Evolutionary conservation across 2,329 filamentous ascomycete genomes (phyloP).

Genomic region (Lachnellula suecica): DNA sequence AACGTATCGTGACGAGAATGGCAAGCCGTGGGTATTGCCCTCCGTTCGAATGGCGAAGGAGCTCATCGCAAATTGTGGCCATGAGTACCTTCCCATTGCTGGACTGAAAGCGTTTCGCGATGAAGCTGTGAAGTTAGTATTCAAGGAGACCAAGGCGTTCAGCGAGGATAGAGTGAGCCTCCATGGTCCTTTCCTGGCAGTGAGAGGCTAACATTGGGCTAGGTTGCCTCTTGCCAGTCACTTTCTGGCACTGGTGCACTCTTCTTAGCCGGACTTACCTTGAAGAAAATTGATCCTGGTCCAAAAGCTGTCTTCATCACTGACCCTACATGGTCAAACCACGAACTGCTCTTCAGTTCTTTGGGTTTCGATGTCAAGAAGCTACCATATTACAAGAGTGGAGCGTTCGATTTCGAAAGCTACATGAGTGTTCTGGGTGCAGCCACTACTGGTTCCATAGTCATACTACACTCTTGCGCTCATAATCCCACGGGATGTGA

Average conservation of each 20-base stretch:
- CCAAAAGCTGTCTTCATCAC: slow-evolving; percentile 37
- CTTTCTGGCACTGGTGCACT: slow-evolving; percentile 43
- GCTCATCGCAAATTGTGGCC: slow-evolving; percentile 18
- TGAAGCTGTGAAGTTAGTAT: slow-evolving; percentile 33
- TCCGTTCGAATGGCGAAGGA: slow-evolving; percentile 33
- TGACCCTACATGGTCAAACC: slow-evolving; percentile 43
- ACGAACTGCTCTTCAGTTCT: slow-evolving; percentile 36
- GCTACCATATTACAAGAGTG: slow-evolving; percentile 37
- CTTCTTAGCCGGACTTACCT: slow-evolving; percentile 34
- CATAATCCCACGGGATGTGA: slow-evolving; percentile 45
- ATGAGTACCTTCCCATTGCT: slow-evolving; percentile 40
- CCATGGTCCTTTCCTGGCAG: not conserved
- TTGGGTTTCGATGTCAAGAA: slow-evolving; percentile 34
- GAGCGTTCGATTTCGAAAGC: slow-evolving; percentile 34
- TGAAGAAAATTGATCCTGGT: slow-evolving; percentile 21
- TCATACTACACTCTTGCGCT: slow-evolving; percentile 42
- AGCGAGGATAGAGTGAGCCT: slow-evolving; percentile 31
- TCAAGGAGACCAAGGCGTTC: slow-evolving; percentile 28
- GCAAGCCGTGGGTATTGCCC: slow-evolving; percentile 39
- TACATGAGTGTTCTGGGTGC: slow-evolving; percentile 29
- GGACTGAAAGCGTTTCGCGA: slow-evolving; percentile 35
- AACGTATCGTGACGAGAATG: slow-evolving; percentile 39
- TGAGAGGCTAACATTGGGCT: not conserved
- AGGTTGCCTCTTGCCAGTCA: slow-evolving; percentile 39
- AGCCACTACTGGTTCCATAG: slow-evolving; percentile 27